Base-by-base conservation (phyloP, 495 filamentous ascomycete genomes). In the Penicillium longicatenatum region DNA sequence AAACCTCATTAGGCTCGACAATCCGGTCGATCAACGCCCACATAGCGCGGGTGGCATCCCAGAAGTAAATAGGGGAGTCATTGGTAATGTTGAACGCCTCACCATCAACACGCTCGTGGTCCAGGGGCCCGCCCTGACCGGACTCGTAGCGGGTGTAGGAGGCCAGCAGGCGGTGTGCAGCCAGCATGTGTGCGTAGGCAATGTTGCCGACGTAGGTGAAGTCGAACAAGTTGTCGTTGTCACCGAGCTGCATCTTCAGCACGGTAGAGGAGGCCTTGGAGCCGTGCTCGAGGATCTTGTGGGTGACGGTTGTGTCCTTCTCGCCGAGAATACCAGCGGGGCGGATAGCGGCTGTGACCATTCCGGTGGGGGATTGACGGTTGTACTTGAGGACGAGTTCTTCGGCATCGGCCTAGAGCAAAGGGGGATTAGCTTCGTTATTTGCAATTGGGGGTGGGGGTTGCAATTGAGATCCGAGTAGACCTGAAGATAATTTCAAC, bases 1-100 rank as follows among this genome's bases (percentile, higher is more conserved):
- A 89, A 19, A 92, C 85, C 69, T 89, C 70, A 24, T 85, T 68
- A n/a, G 86, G 82, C 46, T 87, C 82, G 42, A 83, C 76, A 33
- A 79, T 71, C n/a, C 81, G 82, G 37, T 86, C 86, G 12, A 84
- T 85, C n/a, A 85, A 77, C 6, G 79, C 82, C 92, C 92, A 98
- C 30, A 93, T 82, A 39, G 84, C 80, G 39, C 90, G 86, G 35
- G 86, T 82, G 64, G 93, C 89, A 68, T 98, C 95, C 93, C 93
- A 98, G 80, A 98, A 98, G 68, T 96, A 96, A 21, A 96, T 79
- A 1, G 94, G 94, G 52, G 82, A 79, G 66, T 89, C 93, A 71
- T 98, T 98, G 57, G 94, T 98, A 72, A 98, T 87, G 70, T 97
- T 84, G 83, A 98, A 98, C 21, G 89, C 89, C 71, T 98, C 92